Conservation (phyloP, 371 early-diverging fungal genomes). For the Rhizopus stolonifer region DNA sequence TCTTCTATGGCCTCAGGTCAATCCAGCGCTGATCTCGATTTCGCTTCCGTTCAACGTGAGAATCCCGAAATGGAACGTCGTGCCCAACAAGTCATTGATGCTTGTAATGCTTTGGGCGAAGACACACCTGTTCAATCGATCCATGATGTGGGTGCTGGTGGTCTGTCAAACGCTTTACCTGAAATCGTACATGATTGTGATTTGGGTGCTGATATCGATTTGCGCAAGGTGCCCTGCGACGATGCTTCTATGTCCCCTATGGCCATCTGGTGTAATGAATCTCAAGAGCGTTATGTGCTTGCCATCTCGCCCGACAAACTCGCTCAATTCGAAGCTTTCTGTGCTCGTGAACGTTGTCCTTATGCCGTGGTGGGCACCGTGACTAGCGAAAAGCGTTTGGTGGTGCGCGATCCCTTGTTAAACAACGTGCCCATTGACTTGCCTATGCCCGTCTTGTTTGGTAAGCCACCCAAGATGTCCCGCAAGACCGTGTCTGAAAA, state of each 20-base stretch:
- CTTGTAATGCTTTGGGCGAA: constrained; percentile 81
- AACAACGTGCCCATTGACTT: constrained; percentile 81
- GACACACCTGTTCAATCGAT: constrained; percentile 86
- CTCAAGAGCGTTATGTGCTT: constrained; percentile 95
- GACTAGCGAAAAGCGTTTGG: constrained; percentile 81
- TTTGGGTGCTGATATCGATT: constrained; percentile 87
- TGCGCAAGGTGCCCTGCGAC: constrained; percentile 86
- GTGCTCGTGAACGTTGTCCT: constrained; percentile 90
- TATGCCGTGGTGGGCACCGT: constrained; percentile 90
- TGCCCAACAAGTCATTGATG: constrained; percentile 94
- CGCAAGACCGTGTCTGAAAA: constrained; percentile 62
- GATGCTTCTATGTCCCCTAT: constrained; percentile 94
- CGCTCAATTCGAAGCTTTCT: constrained; percentile 71
- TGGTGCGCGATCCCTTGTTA: constrained; percentile 74
- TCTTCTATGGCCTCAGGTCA: constrained; percentile 91
- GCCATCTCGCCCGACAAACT: constrained; percentile 75
- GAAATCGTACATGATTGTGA: constrained; percentile 95
- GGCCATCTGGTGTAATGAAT: constrained; percentile 99
- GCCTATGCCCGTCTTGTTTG: constrained; percentile 93
- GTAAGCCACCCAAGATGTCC: constrained; percentile 95
- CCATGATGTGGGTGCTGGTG: constrained; percentile 98
- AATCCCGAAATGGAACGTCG: constrained; percentile 98
- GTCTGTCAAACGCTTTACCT: constrained; percentile 94
- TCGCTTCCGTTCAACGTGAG: constrained; percentile 96
- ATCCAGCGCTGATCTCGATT: constrained; percentile 88